These are phyloP conservation scores for Trifolium dubium DNA, from an alignment of 306 rosid species.

Conservation along the genomic window DNA sequence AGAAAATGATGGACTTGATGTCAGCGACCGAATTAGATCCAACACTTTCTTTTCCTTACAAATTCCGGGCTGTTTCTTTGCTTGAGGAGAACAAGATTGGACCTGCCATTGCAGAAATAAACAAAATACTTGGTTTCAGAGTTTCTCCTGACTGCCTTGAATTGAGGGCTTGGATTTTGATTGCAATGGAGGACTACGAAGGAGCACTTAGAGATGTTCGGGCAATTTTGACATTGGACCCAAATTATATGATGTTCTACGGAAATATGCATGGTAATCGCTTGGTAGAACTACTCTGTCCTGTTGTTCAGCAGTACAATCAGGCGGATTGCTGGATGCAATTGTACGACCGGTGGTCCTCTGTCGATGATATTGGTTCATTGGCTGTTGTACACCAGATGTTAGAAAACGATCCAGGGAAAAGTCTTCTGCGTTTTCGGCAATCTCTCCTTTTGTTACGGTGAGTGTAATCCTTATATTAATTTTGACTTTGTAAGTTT, in stretches of 20 bases:
- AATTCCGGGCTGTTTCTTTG: slow-evolving; percentile 66
- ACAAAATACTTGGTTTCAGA: slow-evolving; percentile 74
- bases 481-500: slow-evolving; percentile 22
- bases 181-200: slow-evolving; percentile 76
- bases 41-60: slow-evolving; percentile 79
- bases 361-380: slow-evolving; percentile 91
- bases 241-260: slow-evolving; percentile 71
- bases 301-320: slow-evolving; percentile 67
- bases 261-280: slow-evolving; percentile 74
- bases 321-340: slow-evolving; percentile 99
- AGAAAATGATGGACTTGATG: slow-evolving; percentile 73
- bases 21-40: slow-evolving; percentile 84
- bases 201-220: slow-evolving; percentile 81
- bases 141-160: slow-evolving; percentile 89
- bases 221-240: slow-evolving; percentile 84
- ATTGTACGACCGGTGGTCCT: slow-evolving; percentile 86
- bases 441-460: slow-evolving; percentile 85
- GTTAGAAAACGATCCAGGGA: slow-evolving; percentile 85
- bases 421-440: slow-evolving; percentile 80
- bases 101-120: slow-evolving; percentile 70
- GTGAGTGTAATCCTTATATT: slow-evolving; percentile 48
- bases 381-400: slow-evolving; percentile 89
- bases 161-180: slow-evolving; percentile 81
- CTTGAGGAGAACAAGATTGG: slow-evolving; percentile 67
- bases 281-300: slow-evolving; percentile 70